Evolutionary conservation across 1,284 basidiomycete genomes (phyloP), one percentile per base, ranked within the genome.

Genomic region (Cystobasidium slooffiae): DNA sequence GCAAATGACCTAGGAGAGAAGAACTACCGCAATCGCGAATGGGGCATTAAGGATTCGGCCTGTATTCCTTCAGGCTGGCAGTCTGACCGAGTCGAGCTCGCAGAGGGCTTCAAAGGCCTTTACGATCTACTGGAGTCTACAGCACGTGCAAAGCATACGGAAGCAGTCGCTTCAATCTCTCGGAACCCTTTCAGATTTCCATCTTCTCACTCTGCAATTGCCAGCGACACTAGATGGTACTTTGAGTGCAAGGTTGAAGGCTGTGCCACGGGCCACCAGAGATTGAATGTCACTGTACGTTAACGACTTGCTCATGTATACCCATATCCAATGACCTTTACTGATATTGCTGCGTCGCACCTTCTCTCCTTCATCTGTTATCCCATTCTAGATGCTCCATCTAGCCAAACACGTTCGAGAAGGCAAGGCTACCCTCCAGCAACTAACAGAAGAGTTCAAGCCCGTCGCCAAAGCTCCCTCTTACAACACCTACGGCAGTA

Each of bases 21-120:
- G 1, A 7, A 5, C 1, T 59, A 59, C n/a, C 37, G 56, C 9
- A n/a, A 59, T n/a, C 56, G 56, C 4, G 12, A 6, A 3, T 6
- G n/a, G 5, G 56, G 56, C n/a, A 6, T 10, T 5, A 31, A 31
- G 37, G 56, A 59, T 41, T 18, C 12, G n/a, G 37, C 56, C 31
- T 59, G 56, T n/a, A 59, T 59, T 43, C 56, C 56, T 16, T 16
- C 43, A 1, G 56, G 56, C 56, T 59, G 56, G 56, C 56, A 59
- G 18, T 24, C 56, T 39, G 56, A 59, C 1, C 7, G 18, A 8
- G 37, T 59, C 20, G 56, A 59, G 56, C 56, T 59, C 1, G 56
- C 39, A 9, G 39, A 41, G 1, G 39, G 39, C 18, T 59, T 59
- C 56, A 43, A 59, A 41, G 56, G 56, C 3, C 56, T 59, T n/a